These are phyloP conservation scores for Pleurotus pulmonarius DNA, from an alignment of 768 basidiomycete genomes.

Conservation along the genomic window DNA sequence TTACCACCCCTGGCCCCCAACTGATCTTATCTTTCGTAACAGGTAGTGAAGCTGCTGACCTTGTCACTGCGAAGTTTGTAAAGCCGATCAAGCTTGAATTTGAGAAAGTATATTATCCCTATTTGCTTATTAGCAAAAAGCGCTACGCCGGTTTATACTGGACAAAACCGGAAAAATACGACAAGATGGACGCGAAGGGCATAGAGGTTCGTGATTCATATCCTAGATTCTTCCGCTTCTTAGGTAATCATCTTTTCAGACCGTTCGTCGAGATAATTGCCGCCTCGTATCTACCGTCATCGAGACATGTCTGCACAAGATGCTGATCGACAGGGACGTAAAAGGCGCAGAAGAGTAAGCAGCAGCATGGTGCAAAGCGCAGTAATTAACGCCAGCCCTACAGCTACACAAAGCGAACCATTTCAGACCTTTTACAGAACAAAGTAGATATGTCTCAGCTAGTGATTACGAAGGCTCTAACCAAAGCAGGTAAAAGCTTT, in stretches of 20 bases:
- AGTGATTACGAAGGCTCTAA: conserved; percentile 95
- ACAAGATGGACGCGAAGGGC: conserved; percentile 99
- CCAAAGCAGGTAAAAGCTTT: conserved; percentile 86
- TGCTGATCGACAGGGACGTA: conserved; percentile 94
- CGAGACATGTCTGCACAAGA: conserved; percentile 95
- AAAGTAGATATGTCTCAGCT: conserved; percentile 98
- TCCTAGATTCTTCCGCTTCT: conserved; percentile 1
- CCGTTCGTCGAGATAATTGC: conserved; percentile 97
- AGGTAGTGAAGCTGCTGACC: conserved; percentile 91
- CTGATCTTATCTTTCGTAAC: neutral
- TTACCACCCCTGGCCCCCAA: neutral
- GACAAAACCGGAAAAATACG: conserved; percentile 93
- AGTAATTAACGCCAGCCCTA: conserved; percentile 7
- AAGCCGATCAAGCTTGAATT: conserved; percentile 98
- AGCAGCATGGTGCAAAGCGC: neutral
- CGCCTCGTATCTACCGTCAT: conserved; percentile 98
- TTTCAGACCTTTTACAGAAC: conserved; percentile 92
- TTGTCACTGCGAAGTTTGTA: conserved; percentile 88
- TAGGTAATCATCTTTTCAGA: conserved; percentile 41
- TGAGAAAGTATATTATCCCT: conserved; percentile 99
- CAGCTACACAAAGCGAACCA: conserved; percentile 91
- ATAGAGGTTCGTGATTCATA: conserved; percentile 61
- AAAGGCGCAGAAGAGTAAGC: conserved; percentile 87
- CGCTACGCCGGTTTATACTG: conserved; percentile 98
- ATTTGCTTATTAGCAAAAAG: conserved; percentile 97